A percentile compares a stretch with the other conserved stretches of the same genome.
Evolutionary conservation across 345 rosid genomes (phyloP).

Genomic region (Syzygium aromaticum): DNA sequence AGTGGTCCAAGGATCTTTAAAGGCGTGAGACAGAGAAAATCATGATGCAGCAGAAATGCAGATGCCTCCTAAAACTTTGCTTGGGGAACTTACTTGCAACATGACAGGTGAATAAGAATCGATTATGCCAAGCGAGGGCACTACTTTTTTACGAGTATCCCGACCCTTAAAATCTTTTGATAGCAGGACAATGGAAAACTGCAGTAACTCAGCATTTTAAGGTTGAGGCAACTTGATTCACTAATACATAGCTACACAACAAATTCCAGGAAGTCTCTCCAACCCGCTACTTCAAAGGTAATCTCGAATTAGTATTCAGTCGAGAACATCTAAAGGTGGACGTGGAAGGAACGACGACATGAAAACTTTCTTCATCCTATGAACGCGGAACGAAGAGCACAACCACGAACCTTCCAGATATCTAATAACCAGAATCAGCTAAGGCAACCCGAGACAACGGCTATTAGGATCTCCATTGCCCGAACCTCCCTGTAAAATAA

Average conservation of each 20-base stretch:
- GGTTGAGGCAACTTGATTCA: not conserved
- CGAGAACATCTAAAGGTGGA: no score
- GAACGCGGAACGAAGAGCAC: not conserved
- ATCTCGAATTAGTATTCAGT: no score
- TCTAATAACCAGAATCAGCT: not conserved
- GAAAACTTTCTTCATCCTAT: not conserved
- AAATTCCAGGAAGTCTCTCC: not conserved
- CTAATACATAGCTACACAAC: not conserved
- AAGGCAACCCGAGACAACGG: not conserved
- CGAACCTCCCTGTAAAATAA: not conserved
- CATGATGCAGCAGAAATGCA: not conserved
- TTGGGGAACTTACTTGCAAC: not conserved
- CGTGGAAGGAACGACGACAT: not conserved
- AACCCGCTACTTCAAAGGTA: not conserved
- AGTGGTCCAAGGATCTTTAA: not conserved
- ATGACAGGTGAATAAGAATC: not conserved
- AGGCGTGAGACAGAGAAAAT: not conserved
- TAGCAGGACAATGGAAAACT: not conserved
- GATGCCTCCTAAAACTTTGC: not conserved
- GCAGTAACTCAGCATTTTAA: not conserved
- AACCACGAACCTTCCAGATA: accelerated
- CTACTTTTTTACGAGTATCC: not conserved
- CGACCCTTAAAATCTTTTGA: not conserved
- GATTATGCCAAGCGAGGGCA: not conserved
- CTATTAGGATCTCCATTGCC: accelerated